Base-by-base conservation (phyloP, 345 rosid genomes). In the Hibiscus mutabilis region DNA sequence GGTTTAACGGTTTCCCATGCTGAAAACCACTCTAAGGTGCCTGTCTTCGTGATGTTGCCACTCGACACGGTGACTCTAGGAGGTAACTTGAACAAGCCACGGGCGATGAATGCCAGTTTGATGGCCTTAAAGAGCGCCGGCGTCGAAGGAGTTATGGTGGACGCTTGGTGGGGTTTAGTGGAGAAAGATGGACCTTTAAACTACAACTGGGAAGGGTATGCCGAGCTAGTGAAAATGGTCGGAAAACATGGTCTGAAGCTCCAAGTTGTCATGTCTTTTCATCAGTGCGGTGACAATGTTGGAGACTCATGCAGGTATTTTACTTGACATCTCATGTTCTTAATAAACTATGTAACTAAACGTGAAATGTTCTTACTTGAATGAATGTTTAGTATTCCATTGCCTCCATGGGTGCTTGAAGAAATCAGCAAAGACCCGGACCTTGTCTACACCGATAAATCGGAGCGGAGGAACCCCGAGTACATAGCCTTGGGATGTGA, bases 341-440 rank as follows among this genome's bases (percentile, higher is more conserved):
- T 55, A 21, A 49, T 19, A 60, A 15, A 16, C 7, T 31, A n/a
- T 16, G 24, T 11, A 5, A 42, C 18, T 49, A 27, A 67, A 16
- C 58, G 37, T 24, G 31, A 52, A 10, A 16, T 42, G 5, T 49
- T 64, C 33, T 27, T 24, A 44, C 70, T 33, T 77, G 68, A 46
- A 74, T 14, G 4, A 14, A 52, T 66, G 58, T 67, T 80, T 68
- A 95, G 97, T 83, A 95, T 95, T 73, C 97, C 97, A 1, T 71
- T 92, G 33, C 99, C 99, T 5, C 97, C 97, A 70, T 92, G 99
- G 99, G 97, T 90, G 57, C 93, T 92, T 44, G 97, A 92, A 85
- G 99, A 92, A 80, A 84, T 92, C 71, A 84, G 92, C 81, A 87
- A 86, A 80, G 86, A 92, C 77, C 96, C 88, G 6, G 99, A 95